phyloP scores from a whole-genome alignment of 2,329 filamentous ascomycete species.

The Fusarium bactridioides region DNA sequence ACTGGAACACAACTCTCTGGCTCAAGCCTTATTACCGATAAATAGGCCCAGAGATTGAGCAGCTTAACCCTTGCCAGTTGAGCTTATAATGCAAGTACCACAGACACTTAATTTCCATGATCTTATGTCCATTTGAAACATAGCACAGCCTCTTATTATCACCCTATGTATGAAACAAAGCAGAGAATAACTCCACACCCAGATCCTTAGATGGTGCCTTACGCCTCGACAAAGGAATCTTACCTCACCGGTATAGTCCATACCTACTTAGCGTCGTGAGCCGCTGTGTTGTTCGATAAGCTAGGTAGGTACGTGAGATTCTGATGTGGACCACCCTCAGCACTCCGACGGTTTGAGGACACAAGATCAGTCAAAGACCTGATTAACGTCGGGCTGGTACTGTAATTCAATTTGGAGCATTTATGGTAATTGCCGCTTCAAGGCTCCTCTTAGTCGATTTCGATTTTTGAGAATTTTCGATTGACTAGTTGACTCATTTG shows the following conservation, averaged over 20 bases:
- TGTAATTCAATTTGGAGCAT: neutral
- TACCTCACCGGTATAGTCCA: neutral
- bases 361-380: neutral
- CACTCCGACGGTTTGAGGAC: neutral
- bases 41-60: neutral
- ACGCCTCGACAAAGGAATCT: slow-evolving; percentile 5
- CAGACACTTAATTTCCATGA: slow-evolving; percentile 1
- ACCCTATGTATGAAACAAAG: neutral
- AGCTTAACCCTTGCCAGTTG: neutral
- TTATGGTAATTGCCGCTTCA: neutral
- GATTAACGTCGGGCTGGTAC: neutral
- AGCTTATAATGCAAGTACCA: slow-evolving; percentile 1
- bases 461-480: neutral
- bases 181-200: slow-evolving; percentile 10
- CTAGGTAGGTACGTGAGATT: neutral
- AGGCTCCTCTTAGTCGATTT: neutral
- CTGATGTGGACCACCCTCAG: neutral
- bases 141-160: slow-evolving; percentile 28
- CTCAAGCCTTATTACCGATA: slow-evolving; percentile 2
- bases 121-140: slow-evolving; percentile 1
- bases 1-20: neutral
- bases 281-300: neutral
- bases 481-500: neutral
- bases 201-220: slow-evolving; percentile 1
- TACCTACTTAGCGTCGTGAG: neutral